Base-by-base conservation (phyloP, 768 basidiomycete genomes). In the Boletus tylopilopsis region DNA sequence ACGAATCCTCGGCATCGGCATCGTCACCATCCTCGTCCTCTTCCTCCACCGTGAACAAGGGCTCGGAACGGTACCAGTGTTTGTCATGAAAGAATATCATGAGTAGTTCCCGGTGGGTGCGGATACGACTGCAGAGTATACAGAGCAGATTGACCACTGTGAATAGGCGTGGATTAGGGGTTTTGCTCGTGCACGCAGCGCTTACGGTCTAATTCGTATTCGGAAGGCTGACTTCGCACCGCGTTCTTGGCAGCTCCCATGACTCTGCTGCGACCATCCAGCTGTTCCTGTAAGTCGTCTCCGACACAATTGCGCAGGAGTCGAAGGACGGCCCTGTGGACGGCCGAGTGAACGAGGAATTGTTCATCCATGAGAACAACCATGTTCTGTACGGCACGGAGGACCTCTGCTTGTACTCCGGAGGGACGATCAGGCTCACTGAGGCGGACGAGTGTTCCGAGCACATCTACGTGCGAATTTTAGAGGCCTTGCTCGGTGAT, bases 41-140 rank as follows among this genome's bases (percentile, higher is more conserved):
- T 63, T 91, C 90, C 54, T 88, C 85, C 2, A 87, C 81, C 34
- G 84, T 71, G 54, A 86, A 88, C 36, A 90, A 63, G 10, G 87
- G 84, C 53, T 90, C 85, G 6, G 85, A 84, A 10, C 76, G 82
- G 63, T 84, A 86, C 84, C 90, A 90, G 57, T 90, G 84, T 61
- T 90, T 94, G 65, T 95, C 93, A 60, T 94, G 92, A 66, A 98
- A 95, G 74, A 97, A 97, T 55, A 98, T 95, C 80, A 96, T 89
- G 33, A 98, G 81, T 2, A 98, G 75, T 59, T 94, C 90, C 33
- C 90, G 83, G 63, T 87, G 84, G 25, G 89, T 88, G 48, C 90
- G 79, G 63, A 98, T 96, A 38, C 93, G 81, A 60, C 89, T 93
- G 76, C 94, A 95, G 29, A 97, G 69, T 52, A 89, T 90, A 70